Conservation (phyloP, 2,329 filamentous ascomycete species). For the Pseudopithomyces maydicus region DNA sequence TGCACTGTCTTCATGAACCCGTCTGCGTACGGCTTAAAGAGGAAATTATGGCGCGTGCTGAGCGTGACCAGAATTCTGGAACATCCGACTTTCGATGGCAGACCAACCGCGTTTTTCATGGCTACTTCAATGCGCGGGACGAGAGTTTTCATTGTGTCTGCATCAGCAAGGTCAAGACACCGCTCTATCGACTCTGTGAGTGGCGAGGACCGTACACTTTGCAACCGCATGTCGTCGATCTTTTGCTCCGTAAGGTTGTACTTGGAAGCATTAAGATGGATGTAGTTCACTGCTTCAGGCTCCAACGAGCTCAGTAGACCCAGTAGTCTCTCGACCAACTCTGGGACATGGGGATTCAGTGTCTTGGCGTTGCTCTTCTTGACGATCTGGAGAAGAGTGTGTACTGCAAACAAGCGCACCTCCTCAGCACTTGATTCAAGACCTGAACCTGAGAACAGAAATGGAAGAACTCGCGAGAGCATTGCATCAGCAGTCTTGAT, state of each 20-base stretch:
- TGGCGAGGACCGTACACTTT: constrained; percentile 81
- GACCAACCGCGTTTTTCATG: constrained; percentile 84
- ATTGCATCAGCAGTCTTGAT: constrained; percentile 73
- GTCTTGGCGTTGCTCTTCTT: constrained; percentile 81
- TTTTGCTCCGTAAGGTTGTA: constrained; percentile 86
- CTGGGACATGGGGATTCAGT: constrained; percentile 79
- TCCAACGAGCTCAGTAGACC: constrained; percentile 86
- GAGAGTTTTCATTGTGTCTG: constrained; percentile 74
- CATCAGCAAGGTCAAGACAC: constrained; percentile 83
- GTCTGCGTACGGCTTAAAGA: constrained; percentile 77
- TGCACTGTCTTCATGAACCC: constrained; percentile 77
- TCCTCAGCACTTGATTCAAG: constrained; percentile 89
- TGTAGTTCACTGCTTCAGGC: constrained; percentile 86
- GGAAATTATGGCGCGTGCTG: constrained; percentile 75
- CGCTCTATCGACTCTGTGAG: constrained; percentile 92
- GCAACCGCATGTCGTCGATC: constrained; percentile 85
- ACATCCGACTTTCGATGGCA: constrained; percentile 93
- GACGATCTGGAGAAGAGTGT: constrained; percentile 83
- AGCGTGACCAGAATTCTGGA: constrained; percentile 83
- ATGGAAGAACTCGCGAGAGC: constrained; percentile 86
- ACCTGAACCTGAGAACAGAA: constrained; percentile 85
- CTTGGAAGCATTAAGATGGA: constrained; percentile 84
- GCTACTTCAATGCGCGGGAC: constrained; percentile 74
- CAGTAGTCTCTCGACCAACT: constrained; percentile 80
- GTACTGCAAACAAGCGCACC: constrained; percentile 78